Conservation (phyloP, 2,329 filamentous ascomycete genomes). For the Atkinsonella hypoxylon region DNA sequence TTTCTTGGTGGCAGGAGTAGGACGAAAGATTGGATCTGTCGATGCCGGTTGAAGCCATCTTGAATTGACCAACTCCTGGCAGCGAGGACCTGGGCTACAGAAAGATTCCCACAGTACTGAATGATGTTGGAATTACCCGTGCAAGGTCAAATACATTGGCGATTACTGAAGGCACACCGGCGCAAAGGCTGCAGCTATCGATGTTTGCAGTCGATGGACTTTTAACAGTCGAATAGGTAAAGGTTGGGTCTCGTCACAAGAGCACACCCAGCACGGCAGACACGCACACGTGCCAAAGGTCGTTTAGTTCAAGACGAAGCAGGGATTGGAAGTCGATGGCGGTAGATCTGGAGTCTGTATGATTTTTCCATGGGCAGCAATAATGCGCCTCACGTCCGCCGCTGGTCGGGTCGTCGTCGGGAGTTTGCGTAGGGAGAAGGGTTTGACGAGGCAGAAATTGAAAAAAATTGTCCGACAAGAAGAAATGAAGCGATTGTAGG, state of each 20-base stretch:
- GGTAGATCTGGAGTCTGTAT: background rate
- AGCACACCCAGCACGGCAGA: background rate
- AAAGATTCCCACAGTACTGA: background rate
- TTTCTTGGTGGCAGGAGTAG: conserved; percentile 15
- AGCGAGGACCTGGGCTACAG: background rate
- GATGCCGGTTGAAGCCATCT: conserved; percentile 14
- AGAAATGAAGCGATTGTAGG: background rate
- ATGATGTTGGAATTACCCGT: background rate
- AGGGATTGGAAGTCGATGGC: background rate
- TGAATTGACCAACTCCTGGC: background rate
- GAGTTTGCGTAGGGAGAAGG: background rate
- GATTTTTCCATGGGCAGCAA: background rate
- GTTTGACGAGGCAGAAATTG: background rate
- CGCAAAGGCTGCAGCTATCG: background rate
- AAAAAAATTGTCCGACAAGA: background rate
- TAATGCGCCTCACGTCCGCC: background rate
- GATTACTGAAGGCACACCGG: background rate
- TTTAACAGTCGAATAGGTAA: background rate
- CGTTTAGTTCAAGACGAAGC: background rate
- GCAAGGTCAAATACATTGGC: background rate
- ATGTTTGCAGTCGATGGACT: background rate
- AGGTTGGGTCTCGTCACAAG: background rate
- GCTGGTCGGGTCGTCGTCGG: background rate
- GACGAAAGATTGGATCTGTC: conserved; percentile 10
- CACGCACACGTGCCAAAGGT: background rate